A percentile compares a stretch with the other conserved stretches of the same genome.
Conservation (phyloP, 208 protist species). For the Entamoeba moshkovskii region DNA sequence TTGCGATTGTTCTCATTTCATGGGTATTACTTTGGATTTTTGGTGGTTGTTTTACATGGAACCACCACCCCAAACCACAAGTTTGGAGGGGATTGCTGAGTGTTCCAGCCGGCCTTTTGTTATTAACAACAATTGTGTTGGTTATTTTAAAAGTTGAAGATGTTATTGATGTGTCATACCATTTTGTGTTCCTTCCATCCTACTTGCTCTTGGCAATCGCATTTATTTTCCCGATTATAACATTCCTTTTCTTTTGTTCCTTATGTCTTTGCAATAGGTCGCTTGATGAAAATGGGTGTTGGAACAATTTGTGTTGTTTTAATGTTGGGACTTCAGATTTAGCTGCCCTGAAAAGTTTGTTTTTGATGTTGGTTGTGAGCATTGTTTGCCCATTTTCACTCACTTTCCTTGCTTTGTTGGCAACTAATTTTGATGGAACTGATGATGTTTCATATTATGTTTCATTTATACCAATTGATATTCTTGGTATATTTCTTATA, state of each 20-base stretch:
- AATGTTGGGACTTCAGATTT: not conserved
- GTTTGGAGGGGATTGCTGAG: not conserved
- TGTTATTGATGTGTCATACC: not conserved
- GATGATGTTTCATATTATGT: not conserved
- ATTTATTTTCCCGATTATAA: not conserved
- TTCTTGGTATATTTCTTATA: not conserved
- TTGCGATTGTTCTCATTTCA: not conserved
- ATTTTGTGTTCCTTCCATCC: not conserved
- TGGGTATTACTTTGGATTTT: not conserved
- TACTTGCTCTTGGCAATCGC: not conserved
- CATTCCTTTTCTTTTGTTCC: not conserved
- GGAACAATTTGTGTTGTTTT: not conserved
- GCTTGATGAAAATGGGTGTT: not conserved
- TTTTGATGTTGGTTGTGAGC: not conserved
- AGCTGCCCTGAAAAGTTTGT: not conserved
- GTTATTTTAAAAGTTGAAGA: not conserved
- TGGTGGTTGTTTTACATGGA: not conserved
- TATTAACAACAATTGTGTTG: not conserved
- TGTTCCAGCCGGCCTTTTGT: not conserved
- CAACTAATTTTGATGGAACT: not conserved
- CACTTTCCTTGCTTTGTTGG: not conserved
- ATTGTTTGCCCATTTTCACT: not conserved
- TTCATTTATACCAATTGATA: not conserved
- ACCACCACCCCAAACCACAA: not conserved
- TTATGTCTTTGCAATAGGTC: not conserved